Evolutionary conservation across 257 asterid species (phyloP).

Genomic region (Scutellaria barbata): DNA sequence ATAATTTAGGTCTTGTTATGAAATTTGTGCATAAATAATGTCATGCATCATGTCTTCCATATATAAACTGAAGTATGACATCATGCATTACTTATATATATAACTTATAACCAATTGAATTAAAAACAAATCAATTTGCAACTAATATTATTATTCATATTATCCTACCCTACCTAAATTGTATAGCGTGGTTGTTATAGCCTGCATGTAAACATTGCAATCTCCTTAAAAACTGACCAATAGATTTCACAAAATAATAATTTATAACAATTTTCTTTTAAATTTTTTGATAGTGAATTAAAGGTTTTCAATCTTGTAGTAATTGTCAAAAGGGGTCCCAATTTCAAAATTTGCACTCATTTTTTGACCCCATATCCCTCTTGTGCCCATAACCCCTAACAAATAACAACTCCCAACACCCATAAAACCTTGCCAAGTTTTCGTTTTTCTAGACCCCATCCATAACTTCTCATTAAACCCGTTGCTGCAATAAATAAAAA

Average conservation of each 20-base stretch:
- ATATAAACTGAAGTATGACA: too few relatives aligned
- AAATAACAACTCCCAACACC: constrained; percentile 31
- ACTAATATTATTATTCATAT: background rate
- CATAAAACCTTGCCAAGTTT: constrained; percentile 33
- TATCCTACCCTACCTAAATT: constrained; percentile 20
- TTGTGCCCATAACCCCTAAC: constrained; percentile 36
- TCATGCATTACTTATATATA: background rate
- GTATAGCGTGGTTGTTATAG: constrained; percentile 26
- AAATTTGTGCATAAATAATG: too few relatives aligned
- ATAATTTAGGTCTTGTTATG: too few relatives aligned
- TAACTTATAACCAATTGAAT: background rate
- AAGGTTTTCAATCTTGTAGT: constrained; percentile 3
- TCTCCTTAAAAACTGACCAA: constrained; percentile 3
- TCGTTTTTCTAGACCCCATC: background rate
- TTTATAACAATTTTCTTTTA: background rate
- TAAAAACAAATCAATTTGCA: background rate
- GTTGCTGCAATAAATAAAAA: background rate
- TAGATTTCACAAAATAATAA: background rate
- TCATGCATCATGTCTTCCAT: too few relatives aligned
- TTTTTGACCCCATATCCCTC: constrained; percentile 48
- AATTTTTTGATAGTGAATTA: background rate
- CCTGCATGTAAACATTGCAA: constrained; percentile 22
- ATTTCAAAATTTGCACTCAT: constrained; percentile 51
- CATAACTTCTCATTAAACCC: background rate
- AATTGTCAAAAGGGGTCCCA: constrained; percentile 41